Percentiles rank a stretch among this genome's conserved stretches.
phyloP scores from a whole-genome alignment of 163 green algal genomes.

The Coccomyxa subellipsoidea region DNA sequence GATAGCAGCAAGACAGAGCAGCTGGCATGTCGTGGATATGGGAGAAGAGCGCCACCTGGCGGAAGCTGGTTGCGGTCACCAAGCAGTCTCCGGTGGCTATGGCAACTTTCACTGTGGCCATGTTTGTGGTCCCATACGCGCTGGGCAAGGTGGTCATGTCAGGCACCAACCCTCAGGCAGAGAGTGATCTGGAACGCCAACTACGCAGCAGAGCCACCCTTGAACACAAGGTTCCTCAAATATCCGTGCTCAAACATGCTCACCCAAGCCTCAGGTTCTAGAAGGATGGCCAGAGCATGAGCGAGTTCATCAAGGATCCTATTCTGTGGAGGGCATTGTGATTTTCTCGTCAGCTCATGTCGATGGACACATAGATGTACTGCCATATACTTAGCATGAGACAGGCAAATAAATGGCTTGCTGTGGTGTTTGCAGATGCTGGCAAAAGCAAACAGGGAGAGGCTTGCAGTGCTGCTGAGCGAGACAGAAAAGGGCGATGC shows the following conservation, averaged over 20 bases:
- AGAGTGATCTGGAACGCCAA: constrained; percentile 7
- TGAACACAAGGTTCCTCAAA: constrained; percentile 32
- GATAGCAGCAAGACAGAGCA: too few relatives aligned
- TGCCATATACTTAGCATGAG: too few relatives aligned
- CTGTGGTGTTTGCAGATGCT: constrained; percentile 24
- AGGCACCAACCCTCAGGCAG: constrained; percentile 19
- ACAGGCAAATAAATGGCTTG: too few relatives aligned
- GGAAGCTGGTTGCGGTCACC: constrained; percentile 31
- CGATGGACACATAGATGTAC: too few relatives aligned
- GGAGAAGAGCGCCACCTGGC: constrained; percentile 35
- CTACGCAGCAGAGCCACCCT: constrained; percentile 2
- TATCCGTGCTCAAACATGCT: neutral
- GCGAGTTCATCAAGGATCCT: neutral
- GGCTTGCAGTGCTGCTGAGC: constrained; percentile 30
- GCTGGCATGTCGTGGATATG: constrained; percentile 40
- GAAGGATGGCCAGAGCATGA: neutral
- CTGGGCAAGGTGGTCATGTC: constrained; percentile 31
- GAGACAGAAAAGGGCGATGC: constrained; percentile 21
- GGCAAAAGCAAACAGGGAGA: constrained; percentile 31
- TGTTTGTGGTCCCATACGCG: constrained; percentile 21
- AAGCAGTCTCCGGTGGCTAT: constrained; percentile 24
- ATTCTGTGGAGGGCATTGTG: neutral
- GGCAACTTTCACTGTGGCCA: constrained; percentile 22
- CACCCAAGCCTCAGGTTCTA: neutral
- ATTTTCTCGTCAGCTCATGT: too few relatives aligned